Evolutionary conservation across 208 protist species (phyloP), one percentile per base, ranked within the genome.

Genomic region (Wallacemonas sp.): DNA sequence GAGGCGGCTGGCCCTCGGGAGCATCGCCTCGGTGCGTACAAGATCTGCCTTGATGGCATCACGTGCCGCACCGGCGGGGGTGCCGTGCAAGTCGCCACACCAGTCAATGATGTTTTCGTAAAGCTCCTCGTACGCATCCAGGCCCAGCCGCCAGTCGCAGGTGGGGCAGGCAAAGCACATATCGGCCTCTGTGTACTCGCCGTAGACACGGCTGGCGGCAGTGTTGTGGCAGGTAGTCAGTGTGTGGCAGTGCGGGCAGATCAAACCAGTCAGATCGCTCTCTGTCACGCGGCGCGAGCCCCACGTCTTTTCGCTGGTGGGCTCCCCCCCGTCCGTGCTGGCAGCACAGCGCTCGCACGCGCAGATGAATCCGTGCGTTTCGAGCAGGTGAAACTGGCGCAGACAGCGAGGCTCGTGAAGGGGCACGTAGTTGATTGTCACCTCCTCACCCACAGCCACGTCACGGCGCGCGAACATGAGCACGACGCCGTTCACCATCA

Each of bases 51-150:
- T 24, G 27, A n/a, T n/a, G 45, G 27, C 19, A 24, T n/a, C 45
- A 24, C 19, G 45, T n/a, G 45, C 45, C 10, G 27, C 45, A 10
- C 21, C 21, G 45, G 19, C 45, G 21, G 21, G 21, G 19, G 21
- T 30, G 45, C 21, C 10, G 17, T 24, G 19, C 21, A 53, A 24
- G 10, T 53, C 45, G 10, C 10, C 27, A n/a, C 45, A 53, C 45
- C 45, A 53, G 45, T 53, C 45, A n/a, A 53, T 53, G 45, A 53
- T 53, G 19, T 53, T 8, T 9, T 53, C 45, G 45, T 53, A 53
- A n/a, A 53, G 17, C 15, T 53, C 45, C 19, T 12, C 17, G 45
- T 53, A 53, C 21, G 19, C 45, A 22, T 24, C 21, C 10, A 26
- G 27, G 17, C 15, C 9, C 45, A 53, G 19, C 45, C 27, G 21